Evolutionary conservation across 75 land plant species (phyloP).

Genomic region (Cryptomeria japonica): DNA sequence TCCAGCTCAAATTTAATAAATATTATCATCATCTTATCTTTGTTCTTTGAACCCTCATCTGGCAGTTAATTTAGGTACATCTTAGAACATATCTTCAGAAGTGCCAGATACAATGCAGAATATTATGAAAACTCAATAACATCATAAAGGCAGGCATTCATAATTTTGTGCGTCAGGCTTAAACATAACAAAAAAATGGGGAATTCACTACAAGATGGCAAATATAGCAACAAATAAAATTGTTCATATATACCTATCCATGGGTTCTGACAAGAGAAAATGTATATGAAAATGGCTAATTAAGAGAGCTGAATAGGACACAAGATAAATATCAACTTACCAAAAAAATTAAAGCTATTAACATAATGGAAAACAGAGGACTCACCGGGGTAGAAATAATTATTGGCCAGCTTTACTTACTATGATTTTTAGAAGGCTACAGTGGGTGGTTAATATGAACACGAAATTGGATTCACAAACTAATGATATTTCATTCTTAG

Average conservation of each 20-base stretch:
- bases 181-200: not conserved
- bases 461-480: too few species aligned
- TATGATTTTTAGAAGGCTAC: too few species aligned
- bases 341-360: not conserved
- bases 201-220: not conserved
- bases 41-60: not conserved
- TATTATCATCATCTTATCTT: not conserved
- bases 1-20: not conserved
- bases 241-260: not conserved
- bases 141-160: not conserved
- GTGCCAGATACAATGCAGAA: not conserved
- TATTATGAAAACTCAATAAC: not conserved
- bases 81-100: not conserved
- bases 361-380: not conserved
- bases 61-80: not conserved
- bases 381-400: conserved; percentile 89
- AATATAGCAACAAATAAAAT: not conserved
- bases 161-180: not conserved
- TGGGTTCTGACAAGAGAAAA: not conserved
- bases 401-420: conserved; percentile 70
- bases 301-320: not conserved
- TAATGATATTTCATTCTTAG: too few species aligned
- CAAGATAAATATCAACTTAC: not conserved
- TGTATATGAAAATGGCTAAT: not conserved
- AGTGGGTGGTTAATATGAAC: too few species aligned